Conservation (phyloP, 257 asterid genomes). For the Cruciata laevipes region DNA sequence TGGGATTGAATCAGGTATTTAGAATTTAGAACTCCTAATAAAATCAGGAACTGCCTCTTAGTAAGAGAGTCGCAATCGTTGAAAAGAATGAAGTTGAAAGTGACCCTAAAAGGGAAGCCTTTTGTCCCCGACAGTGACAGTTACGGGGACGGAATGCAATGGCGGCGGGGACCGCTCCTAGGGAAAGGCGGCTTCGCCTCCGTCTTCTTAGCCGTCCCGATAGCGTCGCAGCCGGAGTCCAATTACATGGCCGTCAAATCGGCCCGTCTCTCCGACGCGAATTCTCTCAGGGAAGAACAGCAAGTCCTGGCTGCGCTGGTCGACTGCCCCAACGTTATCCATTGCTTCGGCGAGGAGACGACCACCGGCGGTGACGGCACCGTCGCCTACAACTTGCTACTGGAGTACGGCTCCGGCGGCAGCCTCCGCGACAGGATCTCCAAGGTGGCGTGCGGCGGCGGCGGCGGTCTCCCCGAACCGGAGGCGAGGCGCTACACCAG, state of each 20-base stretch:
- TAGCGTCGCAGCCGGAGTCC: slow-evolving; percentile 62
- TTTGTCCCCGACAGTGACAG: neutral
- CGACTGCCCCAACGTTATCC: slow-evolving; percentile 52
- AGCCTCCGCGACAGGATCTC: slow-evolving; percentile 55
- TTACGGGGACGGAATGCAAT: slow-evolving; percentile 76
- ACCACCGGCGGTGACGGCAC: slow-evolving; percentile 52
- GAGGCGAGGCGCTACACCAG: slow-evolving; percentile 9
- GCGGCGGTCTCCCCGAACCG: neutral
- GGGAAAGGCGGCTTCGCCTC: slow-evolving; percentile 85
- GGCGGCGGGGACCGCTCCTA: slow-evolving; percentile 73
- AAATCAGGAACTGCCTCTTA: neutral
- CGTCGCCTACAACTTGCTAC: slow-evolving; percentile 61
- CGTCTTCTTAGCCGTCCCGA: slow-evolving; percentile 62
- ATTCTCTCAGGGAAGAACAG: slow-evolving; percentile 80
- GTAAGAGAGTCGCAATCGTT: neutral
- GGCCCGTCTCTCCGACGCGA: slow-evolving; percentile 72
- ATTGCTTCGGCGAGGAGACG: slow-evolving; percentile 76
- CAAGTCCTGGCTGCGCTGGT: slow-evolving; percentile 47
- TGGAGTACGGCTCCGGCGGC: slow-evolving; percentile 87
- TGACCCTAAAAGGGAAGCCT: neutral
- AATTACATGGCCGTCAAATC: slow-evolving; percentile 85
- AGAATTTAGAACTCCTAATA: neutral
- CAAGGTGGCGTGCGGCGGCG: slow-evolving; percentile 32
- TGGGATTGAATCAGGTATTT: neutral
- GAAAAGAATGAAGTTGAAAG: neutral